Base-by-base conservation (phyloP, 2,329 filamentous ascomycete genomes). In the Tolypocladium endophyticum region DNA sequence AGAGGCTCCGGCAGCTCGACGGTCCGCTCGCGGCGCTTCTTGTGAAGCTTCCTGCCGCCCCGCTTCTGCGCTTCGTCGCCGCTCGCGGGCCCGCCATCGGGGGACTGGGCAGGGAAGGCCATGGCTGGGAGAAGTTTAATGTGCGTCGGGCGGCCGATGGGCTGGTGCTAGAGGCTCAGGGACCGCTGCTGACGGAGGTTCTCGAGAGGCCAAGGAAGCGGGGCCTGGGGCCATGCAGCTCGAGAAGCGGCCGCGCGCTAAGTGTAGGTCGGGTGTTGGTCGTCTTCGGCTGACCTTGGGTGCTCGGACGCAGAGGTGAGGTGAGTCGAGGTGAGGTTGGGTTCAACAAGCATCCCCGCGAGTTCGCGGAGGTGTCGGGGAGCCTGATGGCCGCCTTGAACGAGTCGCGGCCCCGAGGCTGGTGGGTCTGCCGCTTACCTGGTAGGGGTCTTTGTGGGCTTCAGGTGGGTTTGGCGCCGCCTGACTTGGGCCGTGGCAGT, bases 1-100 rank as follows among this genome's bases (percentile, higher is more conserved):
- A 85, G 71, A 23, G 77, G 78, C 30, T 83, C 81, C 16, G 82
- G 82, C 7, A 85, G 75, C 60, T 82, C 77, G 52, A 69, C 61
- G 16, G 74, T 75, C 2, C 75, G 73, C 62, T 73, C 73, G 39
- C 69, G 74, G 50, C 73, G 73, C 61, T 72, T 77, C 69, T 77
- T 80, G 39, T 75, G 75, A 20, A 81, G 74, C 65, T 74, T 81
- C 60, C 72, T 75, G 58, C 71, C 25, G 20, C 18, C 41, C 33
- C 45, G 39, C 45, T 25, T 54, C 12, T 53, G 57, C 14, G 18
- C 47, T 16, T 43, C 58, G 56, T 54, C 58, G 47, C 30, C 25
- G 54, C 25, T 38, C 54, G 33, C 45, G 33, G 39, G 43, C 43
- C 28, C 41, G 45, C 43, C 45, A 28, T 23, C 30, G 1, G 60